Base-by-base conservation (phyloP, 306 rosid species). In the Trifolium dubium region DNA sequence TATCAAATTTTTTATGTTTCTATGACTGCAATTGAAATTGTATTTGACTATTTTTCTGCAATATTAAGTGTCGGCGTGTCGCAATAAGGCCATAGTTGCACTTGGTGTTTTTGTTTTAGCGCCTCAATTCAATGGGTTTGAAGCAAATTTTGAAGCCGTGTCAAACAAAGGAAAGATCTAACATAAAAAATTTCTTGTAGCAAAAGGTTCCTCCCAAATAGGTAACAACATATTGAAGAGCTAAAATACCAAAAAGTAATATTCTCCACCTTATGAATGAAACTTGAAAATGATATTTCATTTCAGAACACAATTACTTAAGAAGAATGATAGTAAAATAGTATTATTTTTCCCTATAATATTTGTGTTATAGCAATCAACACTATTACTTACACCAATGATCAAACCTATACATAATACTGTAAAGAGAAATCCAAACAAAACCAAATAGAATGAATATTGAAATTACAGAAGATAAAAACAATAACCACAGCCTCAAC, bases 401-500 rank as follows among this genome's bases (percentile, higher is more conserved):
- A 23, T 23, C 23, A 23, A 23, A 23, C 23, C 77, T 80, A 61
- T 84, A 83, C 84, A 84, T 41, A 11, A 39, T 46, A 29, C 62
- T 68, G 51, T 69, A 56, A 64, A 69, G 46, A 32, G 14, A 53
- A 77, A 72, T 10, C 15, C 35, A 47, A 12, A 12, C 40, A 37
- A 64, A 39, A 13, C 41, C 40, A 64, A 51, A 72, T 47, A 30
- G 50, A 66, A 77, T 67, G 82, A 67, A 70, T 12, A 8, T 5
- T 28, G n/a, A 70, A 73, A 34, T 69, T 23, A n/a, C 29, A 60
- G 65, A 10, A 18, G 34, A 69, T 28, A 50, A 49, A 67, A 47
- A 58, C 63, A 63, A 82, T 63, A 49, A 31, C 41, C 55, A 64
- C 11, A 74, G 31, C 80, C 70, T 59, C 12, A 65, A 65, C 56